These are phyloP conservation scores for Thelephora aurantiotincta DNA, from an alignment of 768 basidiomycete genomes.

Conservation along the genomic window DNA sequence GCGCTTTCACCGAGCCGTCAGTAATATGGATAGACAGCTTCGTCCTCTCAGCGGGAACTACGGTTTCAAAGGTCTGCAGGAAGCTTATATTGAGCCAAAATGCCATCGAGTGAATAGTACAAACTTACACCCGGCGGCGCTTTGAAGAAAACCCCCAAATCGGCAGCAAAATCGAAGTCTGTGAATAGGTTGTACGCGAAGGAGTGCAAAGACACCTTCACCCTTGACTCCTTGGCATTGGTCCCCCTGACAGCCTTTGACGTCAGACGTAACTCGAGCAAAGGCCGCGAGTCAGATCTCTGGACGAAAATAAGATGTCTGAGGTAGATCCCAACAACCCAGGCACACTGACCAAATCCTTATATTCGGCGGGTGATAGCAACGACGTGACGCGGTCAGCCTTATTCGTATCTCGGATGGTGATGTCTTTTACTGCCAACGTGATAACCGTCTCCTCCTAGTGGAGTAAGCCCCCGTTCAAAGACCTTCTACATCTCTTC, in stretches of 20 bases:
- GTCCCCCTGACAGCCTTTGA: constrained; percentile 48
- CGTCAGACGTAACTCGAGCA: constrained; percentile 51
- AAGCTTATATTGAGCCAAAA: background rate
- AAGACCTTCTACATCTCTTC: constrained; percentile 5
- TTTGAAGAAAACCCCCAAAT: constrained; percentile 52
- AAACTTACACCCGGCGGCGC: constrained; percentile 76
- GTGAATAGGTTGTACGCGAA: constrained; percentile 50
- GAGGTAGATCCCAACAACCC: too few species aligned
- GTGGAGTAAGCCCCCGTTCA: background rate
- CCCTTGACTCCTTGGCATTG: constrained; percentile 61
- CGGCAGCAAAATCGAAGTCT: constrained; percentile 46
- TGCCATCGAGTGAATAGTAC: background rate
- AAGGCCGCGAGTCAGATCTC: constrained; percentile 25
- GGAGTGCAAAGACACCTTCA: constrained; percentile 49
- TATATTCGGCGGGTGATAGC: too few species aligned
- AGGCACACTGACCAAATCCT: too few species aligned
- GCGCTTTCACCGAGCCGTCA: constrained; percentile 52
- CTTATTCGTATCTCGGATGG: constrained; percentile 32
- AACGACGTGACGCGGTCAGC: constrained; percentile 10
- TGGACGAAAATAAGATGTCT: constrained; percentile 3
- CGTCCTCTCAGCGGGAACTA: constrained; percentile 82
- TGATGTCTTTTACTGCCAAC: constrained; percentile 46
- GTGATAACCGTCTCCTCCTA: constrained; percentile 64
- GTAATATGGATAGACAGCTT: constrained; percentile 45
- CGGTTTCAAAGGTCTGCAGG: constrained; percentile 76